These are phyloP conservation scores for Barnettozyma pratensis DNA, from an alignment of 805 yeast genomes.

Conservation along the genomic window DNA sequence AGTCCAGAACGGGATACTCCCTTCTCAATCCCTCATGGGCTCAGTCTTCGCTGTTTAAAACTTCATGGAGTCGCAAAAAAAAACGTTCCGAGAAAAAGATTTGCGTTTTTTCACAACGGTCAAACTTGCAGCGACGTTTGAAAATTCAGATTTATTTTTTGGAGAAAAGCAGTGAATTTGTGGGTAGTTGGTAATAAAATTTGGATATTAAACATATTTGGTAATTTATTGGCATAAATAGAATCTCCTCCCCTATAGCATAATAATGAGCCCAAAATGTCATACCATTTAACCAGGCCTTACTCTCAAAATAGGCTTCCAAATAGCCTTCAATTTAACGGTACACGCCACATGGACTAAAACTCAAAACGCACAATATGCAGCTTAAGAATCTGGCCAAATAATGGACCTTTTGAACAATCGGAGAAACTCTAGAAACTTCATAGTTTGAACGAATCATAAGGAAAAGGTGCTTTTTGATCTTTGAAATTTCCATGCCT, in stretches of 20 bases:
- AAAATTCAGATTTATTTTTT: not conserved
- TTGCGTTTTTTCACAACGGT: not conserved
- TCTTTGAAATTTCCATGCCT: not conserved
- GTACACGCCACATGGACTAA: not conserved
- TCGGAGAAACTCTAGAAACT: not conserved
- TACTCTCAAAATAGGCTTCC: not conserved
- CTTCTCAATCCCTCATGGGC: not conserved
- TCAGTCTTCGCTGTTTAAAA: not conserved
- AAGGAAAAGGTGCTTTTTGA: not conserved
- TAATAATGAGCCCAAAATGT: not conserved
- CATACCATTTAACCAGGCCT: not conserved
- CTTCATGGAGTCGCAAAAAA: not conserved
- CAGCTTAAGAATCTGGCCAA: not conserved
- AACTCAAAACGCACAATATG: not conserved
- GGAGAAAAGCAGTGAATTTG: not conserved
- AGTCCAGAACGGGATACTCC: not conserved
- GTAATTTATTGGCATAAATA: not conserved
- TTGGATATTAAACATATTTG: not conserved
- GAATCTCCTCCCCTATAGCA: not conserved
- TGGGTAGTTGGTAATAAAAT: not conserved
- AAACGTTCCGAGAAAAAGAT: not conserved
- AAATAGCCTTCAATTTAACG: not conserved
- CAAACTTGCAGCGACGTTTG: not conserved
- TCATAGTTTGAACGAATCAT: not conserved
- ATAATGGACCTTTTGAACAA: not conserved